Evolutionary conservation across 2,329 filamentous ascomycete species (phyloP).

Genomic region (Epichloe bromicola): DNA sequence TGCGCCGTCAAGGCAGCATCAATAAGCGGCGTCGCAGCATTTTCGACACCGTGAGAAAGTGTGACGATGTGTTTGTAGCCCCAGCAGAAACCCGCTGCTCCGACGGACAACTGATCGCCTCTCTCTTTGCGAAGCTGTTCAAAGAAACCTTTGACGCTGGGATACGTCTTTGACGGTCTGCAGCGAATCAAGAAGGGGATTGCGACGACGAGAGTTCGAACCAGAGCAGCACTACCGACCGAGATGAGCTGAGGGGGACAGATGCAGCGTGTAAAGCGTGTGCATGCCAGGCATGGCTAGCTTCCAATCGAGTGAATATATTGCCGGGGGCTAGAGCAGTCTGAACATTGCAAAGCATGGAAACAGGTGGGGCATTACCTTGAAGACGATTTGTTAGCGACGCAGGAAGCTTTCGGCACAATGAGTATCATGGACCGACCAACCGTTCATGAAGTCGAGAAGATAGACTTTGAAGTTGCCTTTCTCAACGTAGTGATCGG

Average conservation of each 20-base stretch:
- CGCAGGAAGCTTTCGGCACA: neutral
- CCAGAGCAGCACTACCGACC: conserved; percentile 13
- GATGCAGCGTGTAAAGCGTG: neutral
- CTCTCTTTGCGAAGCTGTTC: conserved; percentile 21
- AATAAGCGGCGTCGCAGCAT: conserved; percentile 26
- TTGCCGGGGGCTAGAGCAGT: conserved; percentile 11
- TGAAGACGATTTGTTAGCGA: neutral
- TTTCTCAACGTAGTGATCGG: conserved; percentile 39
- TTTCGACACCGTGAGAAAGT: conserved; percentile 27
- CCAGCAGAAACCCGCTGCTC: conserved; percentile 50
- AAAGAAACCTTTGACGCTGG: conserved; percentile 24
- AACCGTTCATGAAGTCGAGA: conserved; percentile 41
- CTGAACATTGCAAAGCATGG: conserved; percentile 17
- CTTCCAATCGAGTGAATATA: conserved; percentile 18
- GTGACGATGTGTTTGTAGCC: conserved; percentile 41
- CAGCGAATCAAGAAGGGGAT: conserved; percentile 22
- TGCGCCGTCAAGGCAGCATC: conserved; percentile 41
- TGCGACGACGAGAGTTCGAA: conserved; percentile 13
- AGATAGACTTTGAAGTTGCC: conserved; percentile 36
- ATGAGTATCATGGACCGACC: neutral
- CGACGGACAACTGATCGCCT: conserved; percentile 24
- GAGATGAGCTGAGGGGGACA: neutral
- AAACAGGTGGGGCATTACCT: neutral
- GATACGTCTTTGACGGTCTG: conserved; percentile 17
- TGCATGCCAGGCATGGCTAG: neutral